Conservation (phyloP, 2,329 filamentous ascomycete species). For the Sporothrix sp. region DNA sequence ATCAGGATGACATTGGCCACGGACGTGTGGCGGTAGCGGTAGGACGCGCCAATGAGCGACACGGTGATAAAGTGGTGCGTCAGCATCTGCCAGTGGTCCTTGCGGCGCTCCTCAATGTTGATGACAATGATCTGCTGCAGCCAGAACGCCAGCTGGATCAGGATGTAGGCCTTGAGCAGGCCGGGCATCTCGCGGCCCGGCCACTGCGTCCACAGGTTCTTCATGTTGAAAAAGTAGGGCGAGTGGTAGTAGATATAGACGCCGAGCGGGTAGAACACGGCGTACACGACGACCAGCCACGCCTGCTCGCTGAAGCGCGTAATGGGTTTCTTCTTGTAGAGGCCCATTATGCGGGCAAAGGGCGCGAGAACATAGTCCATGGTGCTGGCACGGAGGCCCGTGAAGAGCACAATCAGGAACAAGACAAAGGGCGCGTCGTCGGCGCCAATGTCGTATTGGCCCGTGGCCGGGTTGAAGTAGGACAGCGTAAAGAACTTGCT, state of each 20-base stretch:
- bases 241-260: conserved; percentile 77
- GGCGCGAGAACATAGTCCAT: conserved; percentile 86
- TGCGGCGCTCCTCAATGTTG: conserved; percentile 86
- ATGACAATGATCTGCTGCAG: conserved; percentile 89
- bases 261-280: conserved; percentile 71
- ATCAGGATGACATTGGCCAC: conserved; percentile 84
- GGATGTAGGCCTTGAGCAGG: conserved; percentile 77
- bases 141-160: conserved; percentile 88
- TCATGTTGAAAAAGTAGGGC: conserved; percentile 66
- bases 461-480: conserved; percentile 62
- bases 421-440: conserved; percentile 71
- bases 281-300: conserved; percentile 81
- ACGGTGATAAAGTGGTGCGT: conserved; percentile 88
- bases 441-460: conserved; percentile 63
- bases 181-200: conserved; percentile 66
- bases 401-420: conserved; percentile 76
- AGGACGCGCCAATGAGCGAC: conserved; percentile 68
- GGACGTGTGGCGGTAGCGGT: conserved; percentile 76
- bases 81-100: conserved; percentile 95
- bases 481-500: conserved; percentile 80
- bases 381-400: conserved; percentile 67
- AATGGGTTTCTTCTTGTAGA: conserved; percentile 65
- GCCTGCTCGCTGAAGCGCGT: conserved; percentile 89
- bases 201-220: conserved; percentile 75
- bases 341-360: conserved; percentile 60